Evolutionary conservation across 2,329 filamentous ascomycete species (phyloP).

Genomic region (Colletotrichum truncatum): DNA sequence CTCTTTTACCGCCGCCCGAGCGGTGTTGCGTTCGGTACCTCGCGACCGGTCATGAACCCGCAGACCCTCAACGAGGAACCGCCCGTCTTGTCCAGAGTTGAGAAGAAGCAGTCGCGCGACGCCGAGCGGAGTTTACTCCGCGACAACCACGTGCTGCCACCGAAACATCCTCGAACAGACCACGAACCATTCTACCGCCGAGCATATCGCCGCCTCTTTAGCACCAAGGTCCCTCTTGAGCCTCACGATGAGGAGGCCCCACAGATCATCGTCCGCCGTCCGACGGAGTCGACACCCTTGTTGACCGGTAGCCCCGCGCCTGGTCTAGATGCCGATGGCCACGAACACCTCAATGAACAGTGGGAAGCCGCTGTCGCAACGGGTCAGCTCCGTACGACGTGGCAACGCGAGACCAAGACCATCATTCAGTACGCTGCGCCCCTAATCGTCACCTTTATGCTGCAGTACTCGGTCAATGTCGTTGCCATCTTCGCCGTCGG

Average conservation of each 20-base stretch:
- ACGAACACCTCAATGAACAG: slow-evolving; percentile 72
- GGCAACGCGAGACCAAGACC: slow-evolving; percentile 88
- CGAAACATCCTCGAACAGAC: slow-evolving; percentile 58
- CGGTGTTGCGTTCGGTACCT: slow-evolving; percentile 77
- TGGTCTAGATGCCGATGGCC: slow-evolving; percentile 36
- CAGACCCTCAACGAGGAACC: slow-evolving; percentile 50
- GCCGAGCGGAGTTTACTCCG: slow-evolving; percentile 70
- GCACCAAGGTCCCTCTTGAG: slow-evolving; percentile 59
- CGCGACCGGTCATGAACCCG: slow-evolving; percentile 75
- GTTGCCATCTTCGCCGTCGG: slow-evolving; percentile 83
- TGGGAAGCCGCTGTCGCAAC: slow-evolving; percentile 88
- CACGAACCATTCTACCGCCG: slow-evolving; percentile 45
- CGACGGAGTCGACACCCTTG: slow-evolving; percentile 52
- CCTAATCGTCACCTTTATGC: slow-evolving; percentile 76
- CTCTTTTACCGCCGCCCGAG: slow-evolving; percentile 79
- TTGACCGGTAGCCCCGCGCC: slow-evolving; percentile 33
- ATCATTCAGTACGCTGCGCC: slow-evolving; percentile 77
- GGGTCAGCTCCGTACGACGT: slow-evolving; percentile 87
- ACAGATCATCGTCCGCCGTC: slow-evolving; percentile 42
- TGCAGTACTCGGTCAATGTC: slow-evolving; percentile 88
- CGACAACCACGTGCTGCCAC: slow-evolving; percentile 72
- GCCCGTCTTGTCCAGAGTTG: slow-evolving; percentile 60
- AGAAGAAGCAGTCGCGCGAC: slow-evolving; percentile 64
- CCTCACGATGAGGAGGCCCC: slow-evolving; percentile 50
- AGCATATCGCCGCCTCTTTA: slow-evolving; percentile 61